Base-by-base conservation (phyloP, 768 basidiomycete species). In the Phaffia tasmanica region DNA sequence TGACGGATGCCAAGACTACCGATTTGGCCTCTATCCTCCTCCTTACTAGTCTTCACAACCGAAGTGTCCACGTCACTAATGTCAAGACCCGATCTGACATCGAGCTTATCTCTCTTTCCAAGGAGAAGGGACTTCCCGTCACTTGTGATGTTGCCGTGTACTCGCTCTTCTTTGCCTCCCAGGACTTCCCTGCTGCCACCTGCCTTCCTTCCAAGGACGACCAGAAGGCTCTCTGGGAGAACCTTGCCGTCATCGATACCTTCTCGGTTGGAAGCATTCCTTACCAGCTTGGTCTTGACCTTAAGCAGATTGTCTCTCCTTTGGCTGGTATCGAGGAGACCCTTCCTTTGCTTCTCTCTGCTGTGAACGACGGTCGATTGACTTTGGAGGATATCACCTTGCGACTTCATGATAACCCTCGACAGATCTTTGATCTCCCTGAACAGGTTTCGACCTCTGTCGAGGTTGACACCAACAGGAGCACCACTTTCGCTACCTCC, bases 91-190 rank as follows among this genome's bases (percentile, higher is more conserved):
- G 83, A 70, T 90, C 93, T 63, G 95, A 98, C 73, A 79, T 99
- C 57, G 80, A 87, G 35, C 79, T 99, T 66, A 97, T 99, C 74
- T 85, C 87, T 2, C 81, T 99, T 49, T 92, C 90, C 82, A 99
- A 99, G 79, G 86, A 86, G 51, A 93, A 91, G 79, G 81, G 87
- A 16, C 83, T 98, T 72, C 87, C 89, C 72, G 94, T 97, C 59
- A 97, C 94, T 3, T 98, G 94, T 76, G 95, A 99, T 72, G 89
- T 95, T 42, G 85, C 92, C 18, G 82, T 97, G 59, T 97, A 87
- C 76, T 83, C 89, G 21, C 79, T 99, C 62, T 97, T 95, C 83
- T 93, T 89, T 79, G 83, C 82, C 1, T 80, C 79, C 55, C 86
- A 86, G 63, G 81, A 88, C 68, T 93, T 84, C 79, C 85, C 86